Evolutionary conservation across 1,284 basidiomycete species (phyloP), one percentile per base, ranked within the genome.

Genomic region (Rhizopogon parksii): DNA sequence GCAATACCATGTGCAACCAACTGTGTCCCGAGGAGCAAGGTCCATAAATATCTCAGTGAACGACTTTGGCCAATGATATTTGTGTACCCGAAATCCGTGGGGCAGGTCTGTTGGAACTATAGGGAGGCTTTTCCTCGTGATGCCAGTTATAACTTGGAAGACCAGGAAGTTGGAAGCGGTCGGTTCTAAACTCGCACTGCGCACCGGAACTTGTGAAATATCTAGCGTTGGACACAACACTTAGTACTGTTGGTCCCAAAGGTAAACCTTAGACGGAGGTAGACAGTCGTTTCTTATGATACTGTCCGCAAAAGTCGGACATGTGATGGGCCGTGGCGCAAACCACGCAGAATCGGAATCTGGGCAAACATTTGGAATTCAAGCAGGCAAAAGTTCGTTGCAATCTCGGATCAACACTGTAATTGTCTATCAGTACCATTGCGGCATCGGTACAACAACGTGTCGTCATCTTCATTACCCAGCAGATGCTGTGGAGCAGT

Each of bases 1-100:
- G 11, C 37, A 9, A 50, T 34, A 27, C 32, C 48, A 25, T 32
- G n/a, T 15, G 30, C 53, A n/a, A 50, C 17, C n/a, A 40, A 21
- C 19, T 35, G 15, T 6, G 47, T 55, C 4, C 48, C 53, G 17
- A 50, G 32, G 17, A 51, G 7, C 42, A 37, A 24, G 12, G 42
- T 50, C 53, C 46, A 35, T 14, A 24, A 46, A 15, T 35, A 15
- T 21, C 19, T 40, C 30, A 36, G 25, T 12, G 14, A 35, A 34
- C 8, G 3, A 51, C 25, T 12, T 14, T 50, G 12, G 8, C 8
- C 24, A n/a, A 39, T 14, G 50, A 19, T 19, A 30, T 38, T 15
- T 19, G 34, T 19, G 14, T 14, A 47, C 27, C 24, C 51, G 11
- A 21, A 24, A 32, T 36, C 21, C 35, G n/a, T 36, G 15, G 25